Evolutionary conservation across 1,284 basidiomycete species (phyloP), one percentile per base, ranked within the genome.

Genomic region (Ustilago loliicola): DNA sequence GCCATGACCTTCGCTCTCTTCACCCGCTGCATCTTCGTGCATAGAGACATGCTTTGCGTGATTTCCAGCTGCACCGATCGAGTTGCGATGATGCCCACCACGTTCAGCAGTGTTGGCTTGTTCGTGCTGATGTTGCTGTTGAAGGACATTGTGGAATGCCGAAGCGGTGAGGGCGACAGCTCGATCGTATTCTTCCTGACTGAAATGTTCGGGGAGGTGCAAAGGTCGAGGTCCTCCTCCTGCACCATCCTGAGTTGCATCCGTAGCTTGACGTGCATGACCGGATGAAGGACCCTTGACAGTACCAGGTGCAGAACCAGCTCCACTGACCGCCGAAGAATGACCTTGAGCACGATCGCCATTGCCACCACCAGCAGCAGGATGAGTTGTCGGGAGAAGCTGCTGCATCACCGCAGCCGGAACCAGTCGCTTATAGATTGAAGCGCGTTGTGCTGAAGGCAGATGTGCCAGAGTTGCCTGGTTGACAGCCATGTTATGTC

Each of bases 391-490:
- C 3, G 84, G 86, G 25, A 86, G 66, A 15, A 85, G 66, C 60
- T 85, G 80, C 38, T 82, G 83, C 59, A 83, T 72, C 21, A 85
- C 77, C 29, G 76, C 66, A 7, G 82, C 65, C 7, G 84, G 86
- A 5, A 87, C 86, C 15, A 93, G 87, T 45, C 91, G 91, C 81
- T 93, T 92, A 86, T 94, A 93, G 61, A 94, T 80, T 2, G 93
- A 93, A 23, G 91, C 85, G 34, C 94, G 91, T 61, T 91, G 89
- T 19, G 87, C 84, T 7, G 77, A 72, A 5, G 82, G 79, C n/a
- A 80, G 52, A 19, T 75, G 68, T 7, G 67, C 56, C 42, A 73
- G 54, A 47, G 71, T 57, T 25, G 80, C 74, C 54, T 64, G 84
- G 60, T 72, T 76, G 50, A 42, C 66, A 15, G 77, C 38, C 81